Conservation (phyloP, 129 eudicot species). For the Heracleum sosnowskyi region DNA sequence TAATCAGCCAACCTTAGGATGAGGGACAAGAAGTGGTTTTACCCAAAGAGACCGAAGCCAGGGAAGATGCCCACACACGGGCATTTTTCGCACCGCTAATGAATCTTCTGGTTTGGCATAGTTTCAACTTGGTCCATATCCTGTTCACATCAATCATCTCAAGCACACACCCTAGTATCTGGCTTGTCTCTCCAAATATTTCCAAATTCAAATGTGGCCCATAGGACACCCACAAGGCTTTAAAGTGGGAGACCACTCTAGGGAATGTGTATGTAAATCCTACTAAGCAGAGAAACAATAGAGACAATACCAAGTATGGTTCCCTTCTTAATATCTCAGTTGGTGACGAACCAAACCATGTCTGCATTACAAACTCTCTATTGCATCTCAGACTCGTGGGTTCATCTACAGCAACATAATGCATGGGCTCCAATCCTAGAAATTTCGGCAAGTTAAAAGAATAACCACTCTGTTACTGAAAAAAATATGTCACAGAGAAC, state of each 20-base stretch:
- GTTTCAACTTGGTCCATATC: constrained; percentile 38
- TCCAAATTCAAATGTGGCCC: constrained; percentile 38
- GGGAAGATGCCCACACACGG: constrained; percentile 51
- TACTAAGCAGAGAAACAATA: constrained; percentile 30
- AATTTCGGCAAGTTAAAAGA: constrained; percentile 4
- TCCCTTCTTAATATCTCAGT: constrained; percentile 35
- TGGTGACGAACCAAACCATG: constrained; percentile 29
- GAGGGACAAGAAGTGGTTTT: constrained; percentile 25
- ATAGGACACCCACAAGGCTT: constrained; percentile 30
- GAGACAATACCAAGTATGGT: constrained; percentile 37
- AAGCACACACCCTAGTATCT: constrained; percentile 33
- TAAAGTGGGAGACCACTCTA: constrained; percentile 13
- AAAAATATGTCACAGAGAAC: background rate
- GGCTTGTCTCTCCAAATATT: constrained; percentile 55
- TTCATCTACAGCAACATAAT: constrained; percentile 10
- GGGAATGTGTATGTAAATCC: constrained; percentile 28
- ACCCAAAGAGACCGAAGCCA: constrained; percentile 50
- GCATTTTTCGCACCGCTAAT: constrained; percentile 43
- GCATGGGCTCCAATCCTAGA: constrained; percentile 25
- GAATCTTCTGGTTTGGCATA: constrained; percentile 39
- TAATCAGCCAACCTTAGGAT: constrained; percentile 7
- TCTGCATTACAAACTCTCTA: constrained; percentile 19
- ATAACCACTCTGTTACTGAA: background rate
- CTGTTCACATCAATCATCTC: constrained; percentile 40
- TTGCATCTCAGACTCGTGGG: background rate